These are phyloP conservation scores for Aspergillus terreus DNA, from an alignment of 2,329 filamentous ascomycete species.

Conservation along the genomic window DNA sequence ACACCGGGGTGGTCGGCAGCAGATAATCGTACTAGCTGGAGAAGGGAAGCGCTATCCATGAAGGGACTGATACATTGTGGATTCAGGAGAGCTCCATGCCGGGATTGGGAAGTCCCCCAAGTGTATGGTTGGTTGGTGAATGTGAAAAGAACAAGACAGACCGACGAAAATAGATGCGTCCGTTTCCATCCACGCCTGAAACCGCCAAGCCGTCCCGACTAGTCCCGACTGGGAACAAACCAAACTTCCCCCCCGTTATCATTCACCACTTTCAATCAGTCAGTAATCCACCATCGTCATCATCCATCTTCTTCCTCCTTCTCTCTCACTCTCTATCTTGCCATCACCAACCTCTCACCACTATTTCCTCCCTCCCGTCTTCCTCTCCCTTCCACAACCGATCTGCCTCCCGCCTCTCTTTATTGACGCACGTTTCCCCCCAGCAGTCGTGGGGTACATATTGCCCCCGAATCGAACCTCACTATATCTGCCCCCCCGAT, in stretches of 20 bases:
- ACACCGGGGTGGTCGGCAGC: conserved; percentile 3
- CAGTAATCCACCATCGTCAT: not conserved
- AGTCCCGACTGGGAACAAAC: conserved; percentile 6
- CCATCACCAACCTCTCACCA: not conserved
- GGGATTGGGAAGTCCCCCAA: not conserved
- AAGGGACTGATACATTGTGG: not conserved
- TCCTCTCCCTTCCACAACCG: conserved; percentile 7
- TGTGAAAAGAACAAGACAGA: not conserved
- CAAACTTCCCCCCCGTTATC: conserved; percentile 3
- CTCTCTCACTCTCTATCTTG: not conserved
- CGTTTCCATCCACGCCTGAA: not conserved
- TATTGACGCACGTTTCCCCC: not conserved
- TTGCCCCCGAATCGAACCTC: not conserved
- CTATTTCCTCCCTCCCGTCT: conserved; percentile 1
- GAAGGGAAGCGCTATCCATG: conserved; percentile 7
- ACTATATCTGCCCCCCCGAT: not conserved
- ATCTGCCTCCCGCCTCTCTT: not conserved
- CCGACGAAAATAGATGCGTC: not conserved
- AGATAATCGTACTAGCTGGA: not conserved
- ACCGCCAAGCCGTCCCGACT: not conserved
- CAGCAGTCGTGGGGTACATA: conserved; percentile 9
- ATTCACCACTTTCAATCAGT: conserved; percentile 1
- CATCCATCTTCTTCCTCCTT: not conserved
- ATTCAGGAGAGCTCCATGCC: not conserved
- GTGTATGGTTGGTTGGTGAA: not conserved